phyloP scores from a whole-genome alignment of 768 basidiomycete species.

The Peribolospora baueri region DNA sequence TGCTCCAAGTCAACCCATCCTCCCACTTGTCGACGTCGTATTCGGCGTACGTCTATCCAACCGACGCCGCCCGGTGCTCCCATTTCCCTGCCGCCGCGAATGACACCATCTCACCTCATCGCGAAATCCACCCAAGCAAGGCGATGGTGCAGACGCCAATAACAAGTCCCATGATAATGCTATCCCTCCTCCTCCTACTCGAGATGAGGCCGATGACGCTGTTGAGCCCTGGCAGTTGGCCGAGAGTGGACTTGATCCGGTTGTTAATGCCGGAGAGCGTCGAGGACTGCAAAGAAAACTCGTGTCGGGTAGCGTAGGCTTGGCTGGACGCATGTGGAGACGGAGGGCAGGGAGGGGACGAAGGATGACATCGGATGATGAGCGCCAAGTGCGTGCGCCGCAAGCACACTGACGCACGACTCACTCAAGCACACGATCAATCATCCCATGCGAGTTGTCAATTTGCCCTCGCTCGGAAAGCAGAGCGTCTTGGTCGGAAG shows the following conservation, averaged over 20 bases:
- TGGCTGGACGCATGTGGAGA: constrained; percentile 31
- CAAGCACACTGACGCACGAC: constrained; percentile 14
- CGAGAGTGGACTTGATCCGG: constrained; percentile 32
- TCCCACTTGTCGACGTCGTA: too few relatives aligned
- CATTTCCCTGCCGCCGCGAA: too few relatives aligned
- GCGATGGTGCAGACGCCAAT: constrained; percentile 55
- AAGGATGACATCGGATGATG: neutral
- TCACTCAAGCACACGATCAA: constrained; percentile 69
- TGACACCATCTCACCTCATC: too few relatives aligned
- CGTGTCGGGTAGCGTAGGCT: constrained; percentile 87
- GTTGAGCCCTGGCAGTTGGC: constrained; percentile 68
- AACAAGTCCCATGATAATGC: constrained; percentile 65
- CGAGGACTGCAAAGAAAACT: constrained; percentile 59
- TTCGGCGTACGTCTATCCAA: too few relatives aligned
- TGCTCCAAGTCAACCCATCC: too few relatives aligned
- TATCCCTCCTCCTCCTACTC: constrained; percentile 64
- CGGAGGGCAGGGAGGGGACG: neutral
- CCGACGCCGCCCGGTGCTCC: too few relatives aligned
- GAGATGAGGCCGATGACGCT: constrained; percentile 78
- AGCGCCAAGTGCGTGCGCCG: too few relatives aligned
- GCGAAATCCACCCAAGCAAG: too few relatives aligned
- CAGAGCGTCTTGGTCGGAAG: constrained; percentile 61
- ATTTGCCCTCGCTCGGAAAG: constrained; percentile 69
- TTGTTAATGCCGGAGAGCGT: constrained; percentile 55
- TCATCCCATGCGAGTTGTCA: constrained; percentile 83